Percentiles rank a stretch among this genome's conserved stretches.
Conservation (phyloP, 345 rosid species). For the Boechera stricta region DNA sequence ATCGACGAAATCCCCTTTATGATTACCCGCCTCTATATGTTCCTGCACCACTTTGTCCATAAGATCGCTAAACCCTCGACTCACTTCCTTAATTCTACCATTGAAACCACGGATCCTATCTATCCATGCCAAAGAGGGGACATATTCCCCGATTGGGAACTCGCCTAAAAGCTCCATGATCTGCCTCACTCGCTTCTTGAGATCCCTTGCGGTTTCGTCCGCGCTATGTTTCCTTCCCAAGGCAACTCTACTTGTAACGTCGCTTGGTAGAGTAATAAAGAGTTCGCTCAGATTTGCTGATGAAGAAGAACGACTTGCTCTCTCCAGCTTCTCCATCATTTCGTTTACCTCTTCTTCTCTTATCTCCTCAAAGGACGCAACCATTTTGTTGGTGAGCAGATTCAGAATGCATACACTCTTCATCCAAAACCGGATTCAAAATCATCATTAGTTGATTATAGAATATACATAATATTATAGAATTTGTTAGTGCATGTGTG, state of each 20-base stretch:
- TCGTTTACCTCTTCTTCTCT: slow-evolving; percentile 56
- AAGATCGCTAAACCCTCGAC: slow-evolving; percentile 33
- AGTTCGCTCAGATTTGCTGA: slow-evolving; percentile 52
- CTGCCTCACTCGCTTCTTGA: slow-evolving; percentile 46
- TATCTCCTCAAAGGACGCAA: slow-evolving; percentile 46
- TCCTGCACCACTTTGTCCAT: slow-evolving; percentile 40
- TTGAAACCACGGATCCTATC: slow-evolving; percentile 31
- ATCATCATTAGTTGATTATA: background rate
- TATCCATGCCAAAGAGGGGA: slow-evolving; percentile 63
- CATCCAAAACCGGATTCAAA: background rate
- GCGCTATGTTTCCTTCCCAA: slow-evolving; percentile 59
- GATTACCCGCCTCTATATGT: background rate
- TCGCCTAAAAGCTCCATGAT: slow-evolving; percentile 46
- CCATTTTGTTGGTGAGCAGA: slow-evolving; percentile 56
- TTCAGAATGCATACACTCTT: slow-evolving; percentile 54
- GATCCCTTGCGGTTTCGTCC: slow-evolving; percentile 36
- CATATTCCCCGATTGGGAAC: slow-evolving; percentile 52
- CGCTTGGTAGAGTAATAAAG: slow-evolving; percentile 43
- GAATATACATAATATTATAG: background rate
- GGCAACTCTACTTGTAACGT: slow-evolving; percentile 55
- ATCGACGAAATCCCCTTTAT: slow-evolving; percentile 12
- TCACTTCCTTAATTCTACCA: slow-evolving; percentile 28
- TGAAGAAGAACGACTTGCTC: slow-evolving; percentile 26
- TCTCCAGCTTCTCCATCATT: slow-evolving; percentile 40
- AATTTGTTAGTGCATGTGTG: background rate